Evolutionary conservation across 768 basidiomycete genomes (phyloP), one percentile per base, ranked within the genome.

Genomic region (Porphyrellus cyaneotinctus): DNA sequence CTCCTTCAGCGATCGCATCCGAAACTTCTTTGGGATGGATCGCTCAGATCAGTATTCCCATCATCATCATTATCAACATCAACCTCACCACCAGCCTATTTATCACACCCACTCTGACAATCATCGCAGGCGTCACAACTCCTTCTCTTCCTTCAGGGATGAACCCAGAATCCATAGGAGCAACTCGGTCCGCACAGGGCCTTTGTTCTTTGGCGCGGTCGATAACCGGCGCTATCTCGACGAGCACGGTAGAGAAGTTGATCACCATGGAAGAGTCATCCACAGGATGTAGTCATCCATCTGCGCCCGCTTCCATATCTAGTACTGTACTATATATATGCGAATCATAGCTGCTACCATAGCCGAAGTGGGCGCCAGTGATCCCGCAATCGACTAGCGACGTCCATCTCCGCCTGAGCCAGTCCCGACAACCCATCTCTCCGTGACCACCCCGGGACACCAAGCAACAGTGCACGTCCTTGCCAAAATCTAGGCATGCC

Each of bases 331-430:
- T 8, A 20, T 52, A 37, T 20, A 22, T 8, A 20, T 22, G 20
- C 42, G 5, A 43, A 49, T 48, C 28, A 39, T n/a, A 12, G 7
- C 30, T 20, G 9, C 47, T 52, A 53, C 33, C 18, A 87, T 37
- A 81, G 69, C 53, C 72, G 78, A 50, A 84, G 79, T 0, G 84
- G 87, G 23, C 75, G 70, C 88, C 88, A 90, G 62, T 90, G 86
- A 24, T 73, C 75, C 47, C 70, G 77, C 56, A 89, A 64, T 43
- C 59, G 65, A 50, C 69, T 78, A 13, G 76, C 85, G 9, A 89
- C 86, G 64, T 85, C 83, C 44, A 72, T 74, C 66, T 89, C 88
- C 7, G 74, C 79, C n/a, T 65, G 66, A 17, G 72, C 68, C 22
- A 80, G 55, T 33, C 68, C 69, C n/a, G 61, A 59, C 43, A 53